Evolutionary conservation across 129 eudicot genomes (phyloP).

Genomic region (sunflower (Helianthus annuus)): DNA sequence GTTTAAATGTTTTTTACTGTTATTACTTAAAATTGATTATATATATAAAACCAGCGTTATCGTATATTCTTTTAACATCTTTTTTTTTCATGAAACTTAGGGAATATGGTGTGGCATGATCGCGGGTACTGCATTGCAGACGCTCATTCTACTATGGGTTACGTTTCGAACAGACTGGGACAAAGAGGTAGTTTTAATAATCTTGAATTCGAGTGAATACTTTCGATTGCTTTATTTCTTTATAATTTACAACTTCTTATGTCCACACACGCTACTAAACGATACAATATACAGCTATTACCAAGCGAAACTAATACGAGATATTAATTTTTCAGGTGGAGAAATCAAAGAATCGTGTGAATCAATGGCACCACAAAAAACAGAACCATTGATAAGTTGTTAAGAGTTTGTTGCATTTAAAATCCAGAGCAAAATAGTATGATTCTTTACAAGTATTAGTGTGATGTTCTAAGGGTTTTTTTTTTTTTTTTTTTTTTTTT

Average conservation of each 20-base stretch:
- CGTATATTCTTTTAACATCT: neutral
- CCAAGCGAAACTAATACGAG: neutral
- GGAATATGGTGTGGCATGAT: slow-evolving; percentile 64
- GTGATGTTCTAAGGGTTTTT: neutral
- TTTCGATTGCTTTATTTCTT: neutral
- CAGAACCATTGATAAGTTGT: slow-evolving; percentile 2
- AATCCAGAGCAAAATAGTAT: neutral
- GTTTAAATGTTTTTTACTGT: neutral
- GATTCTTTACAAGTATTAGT: neutral
- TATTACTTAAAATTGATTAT: neutral
- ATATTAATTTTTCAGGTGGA: slow-evolving; percentile 26
- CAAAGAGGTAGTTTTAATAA: slow-evolving; percentile 38
- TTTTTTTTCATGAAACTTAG: slow-evolving; percentile 16
- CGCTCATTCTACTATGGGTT: slow-evolving; percentile 46
- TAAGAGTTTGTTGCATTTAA: neutral
- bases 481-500: neutral
- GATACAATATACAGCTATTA: neutral
- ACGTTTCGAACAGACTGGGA: slow-evolving; percentile 58
- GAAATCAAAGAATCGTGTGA: slow-evolving; percentile 23
- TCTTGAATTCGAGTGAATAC: neutral
- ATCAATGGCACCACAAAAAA: slow-evolving; percentile 22
- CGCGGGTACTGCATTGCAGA: slow-evolving; percentile 56
- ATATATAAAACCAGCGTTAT: neutral
- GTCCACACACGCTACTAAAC: no score
- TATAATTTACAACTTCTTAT: neutral